Conservation (phyloP, 345 rosid species). For the Fremontodendron californicum region DNA sequence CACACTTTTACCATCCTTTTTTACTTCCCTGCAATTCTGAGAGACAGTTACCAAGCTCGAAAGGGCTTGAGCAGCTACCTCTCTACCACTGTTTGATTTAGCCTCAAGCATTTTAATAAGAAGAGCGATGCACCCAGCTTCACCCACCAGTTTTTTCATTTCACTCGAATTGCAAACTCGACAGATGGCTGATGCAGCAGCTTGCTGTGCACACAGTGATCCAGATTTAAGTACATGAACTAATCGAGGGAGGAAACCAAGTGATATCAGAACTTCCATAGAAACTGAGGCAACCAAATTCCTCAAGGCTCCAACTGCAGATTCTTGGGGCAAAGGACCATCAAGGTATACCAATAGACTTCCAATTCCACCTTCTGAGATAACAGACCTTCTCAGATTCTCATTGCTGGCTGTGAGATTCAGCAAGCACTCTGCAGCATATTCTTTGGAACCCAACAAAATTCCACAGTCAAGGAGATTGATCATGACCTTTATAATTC, state of each 20-base stretch:
- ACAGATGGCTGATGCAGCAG: constrained; percentile 82
- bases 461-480: constrained; percentile 68
- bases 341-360: constrained; percentile 64
- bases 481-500: constrained; percentile 66
- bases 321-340: constrained; percentile 80
- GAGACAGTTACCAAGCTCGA: constrained; percentile 59
- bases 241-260: constrained; percentile 55
- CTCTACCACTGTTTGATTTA: constrained; percentile 53
- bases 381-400: constrained; percentile 52
- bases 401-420: constrained; percentile 78
- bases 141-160: constrained; percentile 69
- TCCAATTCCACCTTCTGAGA: constrained; percentile 68
- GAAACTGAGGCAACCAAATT: constrained; percentile 66
- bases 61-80: constrained; percentile 72
- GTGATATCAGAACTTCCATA: constrained; percentile 40
- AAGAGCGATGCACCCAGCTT: constrained; percentile 71
- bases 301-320: constrained; percentile 72
- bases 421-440: too few species aligned
- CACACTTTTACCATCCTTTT: constrained; percentile 66
- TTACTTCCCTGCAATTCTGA: constrained; percentile 67
- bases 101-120: constrained; percentile 66
- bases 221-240: constrained; percentile 82
- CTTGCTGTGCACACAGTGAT: constrained; percentile 75
- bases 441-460: constrained; percentile 59
- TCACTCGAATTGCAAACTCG: constrained; percentile 51